A percentile compares a stretch with the other conserved stretches of the same genome.
Evolutionary conservation across 1,284 basidiomycete genomes (phyloP).

Genomic region (Somion occarium): DNA sequence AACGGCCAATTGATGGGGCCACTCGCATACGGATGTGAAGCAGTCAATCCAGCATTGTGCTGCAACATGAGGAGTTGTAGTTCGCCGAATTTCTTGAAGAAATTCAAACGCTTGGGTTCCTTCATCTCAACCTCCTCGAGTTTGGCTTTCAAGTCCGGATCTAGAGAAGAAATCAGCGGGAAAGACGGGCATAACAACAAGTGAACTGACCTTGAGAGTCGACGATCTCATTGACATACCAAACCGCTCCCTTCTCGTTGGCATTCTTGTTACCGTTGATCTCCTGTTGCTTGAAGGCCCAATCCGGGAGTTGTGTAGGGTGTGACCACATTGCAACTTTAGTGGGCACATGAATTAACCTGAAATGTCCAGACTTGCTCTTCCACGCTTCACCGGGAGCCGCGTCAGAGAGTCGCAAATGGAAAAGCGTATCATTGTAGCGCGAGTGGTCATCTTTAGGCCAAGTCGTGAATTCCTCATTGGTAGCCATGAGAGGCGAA

Average conservation of each 20-base stretch:
- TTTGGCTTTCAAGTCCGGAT: slow-evolving; percentile 52
- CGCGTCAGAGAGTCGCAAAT: slow-evolving; percentile 67
- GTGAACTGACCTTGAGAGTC: slow-evolving; percentile 58
- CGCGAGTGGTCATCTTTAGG: slow-evolving; percentile 65
- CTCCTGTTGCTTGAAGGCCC: slow-evolving; percentile 97
- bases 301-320: slow-evolving; percentile 80
- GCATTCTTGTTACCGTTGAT: slow-evolving; percentile 97
- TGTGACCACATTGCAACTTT: slow-evolving; percentile 96
- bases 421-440: slow-evolving; percentile 87
- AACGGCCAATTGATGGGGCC: slow-evolving; percentile 98
- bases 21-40: slow-evolving; percentile 93
- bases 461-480: slow-evolving; percentile 97
- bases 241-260: slow-evolving; percentile 77
- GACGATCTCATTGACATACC: slow-evolving; percentile 86
- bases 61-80: slow-evolving; percentile 95
- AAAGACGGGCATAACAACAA: not conserved
- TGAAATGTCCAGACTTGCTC: slow-evolving; percentile 90
- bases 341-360: slow-evolving; percentile 84
- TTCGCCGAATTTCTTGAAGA: slow-evolving; percentile 94
- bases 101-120: slow-evolving; percentile 78
- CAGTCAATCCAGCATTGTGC: slow-evolving; percentile 94
- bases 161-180: slow-evolving; percentile 33
- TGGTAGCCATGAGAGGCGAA: slow-evolving; percentile 94
- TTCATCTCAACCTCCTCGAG: slow-evolving; percentile 50
- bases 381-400: slow-evolving; percentile 80